Evolutionary conservation across 2,329 filamentous ascomycete genomes (phyloP), one percentile per base, ranked within the genome.

Genomic region (Diplodia scrobiculata): DNA sequence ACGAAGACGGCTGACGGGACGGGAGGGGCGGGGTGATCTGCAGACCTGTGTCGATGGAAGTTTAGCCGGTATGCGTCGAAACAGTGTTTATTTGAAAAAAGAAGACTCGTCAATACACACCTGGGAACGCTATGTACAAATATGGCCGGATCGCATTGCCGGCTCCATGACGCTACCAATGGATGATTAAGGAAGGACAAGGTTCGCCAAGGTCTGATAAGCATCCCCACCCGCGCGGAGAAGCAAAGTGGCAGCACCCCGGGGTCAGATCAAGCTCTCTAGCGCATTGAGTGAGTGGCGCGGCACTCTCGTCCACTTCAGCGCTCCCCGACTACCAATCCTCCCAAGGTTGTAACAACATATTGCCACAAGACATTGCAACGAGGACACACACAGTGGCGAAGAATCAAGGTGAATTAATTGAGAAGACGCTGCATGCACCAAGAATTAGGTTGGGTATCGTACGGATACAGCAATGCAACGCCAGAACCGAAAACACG

Each of bases 381-480:
- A 10, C 34, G 10, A 36, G 10, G 34, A 32, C 0, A 36, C 34
- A 9, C 2, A 0, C 34, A 6, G 9, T 38, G 25, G 19, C 2
- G 11, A n/a, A 10, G 52, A 38, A 36, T 7, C 27, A n/a, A 34
- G 19, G 14, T 48, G 47, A 27, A 34, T 27, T 6, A 17, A 11
- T 60, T 21, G 48, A 34, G 21, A 17, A n/a, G 41, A 21, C n/a
- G 47, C n/a, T 48, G 55, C 25, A 47, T 34, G 41, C 55, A 60
- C 21, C 55, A 45, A 21, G 48, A 36, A 48, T 41, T 34, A 60
- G 55, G 55, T n/a, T n/a, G 55, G 55, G 41, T 60, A 60, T 60
- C 55, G 55, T 60, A 60, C 21, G 19, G 27, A 41, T 60, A 59
- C 54, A 59, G 25, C 41, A 41, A 60, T 60, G 55, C 55, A 60